Evolutionary conservation across 2,329 filamentous ascomycete genomes (phyloP).

Genomic region (Phialophora verrucosa): DNA sequence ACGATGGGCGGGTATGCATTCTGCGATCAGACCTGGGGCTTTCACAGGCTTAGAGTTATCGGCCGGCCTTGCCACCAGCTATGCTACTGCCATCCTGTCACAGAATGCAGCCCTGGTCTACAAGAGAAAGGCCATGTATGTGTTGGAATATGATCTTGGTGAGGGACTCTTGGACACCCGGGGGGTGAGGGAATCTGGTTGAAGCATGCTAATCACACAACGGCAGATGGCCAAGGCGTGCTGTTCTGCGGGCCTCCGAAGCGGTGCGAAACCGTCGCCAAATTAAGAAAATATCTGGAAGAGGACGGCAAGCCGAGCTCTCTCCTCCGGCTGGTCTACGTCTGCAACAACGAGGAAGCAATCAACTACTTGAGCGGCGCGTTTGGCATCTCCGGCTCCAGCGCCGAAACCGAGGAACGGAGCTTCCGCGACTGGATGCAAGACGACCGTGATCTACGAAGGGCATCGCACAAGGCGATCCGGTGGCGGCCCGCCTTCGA

Average conservation of each 20-base stretch:
- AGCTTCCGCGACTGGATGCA: constrained; percentile 31
- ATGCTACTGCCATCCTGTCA: constrained; percentile 20
- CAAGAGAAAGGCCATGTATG: constrained; percentile 15
- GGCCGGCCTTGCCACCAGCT: constrained; percentile 11
- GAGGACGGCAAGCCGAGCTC: neutral
- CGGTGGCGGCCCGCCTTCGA: constrained; percentile 25
- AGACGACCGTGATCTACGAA: constrained; percentile 12
- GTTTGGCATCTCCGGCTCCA: constrained; percentile 20
- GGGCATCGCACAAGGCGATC: constrained; percentile 25
- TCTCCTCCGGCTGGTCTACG: constrained; percentile 21
- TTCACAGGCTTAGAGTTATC: constrained; percentile 13
- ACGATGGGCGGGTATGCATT: neutral
- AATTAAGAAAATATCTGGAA: constrained; percentile 18
- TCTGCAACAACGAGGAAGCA: constrained; percentile 27
- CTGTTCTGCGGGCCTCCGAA: constrained; percentile 13
- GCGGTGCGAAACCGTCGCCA: constrained; percentile 14
- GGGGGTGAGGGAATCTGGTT: neutral
- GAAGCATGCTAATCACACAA: neutral
- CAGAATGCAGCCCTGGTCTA: constrained; percentile 12
- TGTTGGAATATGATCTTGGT: constrained; percentile 23
- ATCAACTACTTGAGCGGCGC: constrained; percentile 18
- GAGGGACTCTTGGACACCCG: neutral
- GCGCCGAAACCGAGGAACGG: constrained; percentile 14
- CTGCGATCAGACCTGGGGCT: constrained; percentile 15
- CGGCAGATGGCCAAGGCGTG: constrained; percentile 7